Conservation (phyloP, 1,284 basidiomycete genomes). For the Trichosporon ovoides region DNA sequence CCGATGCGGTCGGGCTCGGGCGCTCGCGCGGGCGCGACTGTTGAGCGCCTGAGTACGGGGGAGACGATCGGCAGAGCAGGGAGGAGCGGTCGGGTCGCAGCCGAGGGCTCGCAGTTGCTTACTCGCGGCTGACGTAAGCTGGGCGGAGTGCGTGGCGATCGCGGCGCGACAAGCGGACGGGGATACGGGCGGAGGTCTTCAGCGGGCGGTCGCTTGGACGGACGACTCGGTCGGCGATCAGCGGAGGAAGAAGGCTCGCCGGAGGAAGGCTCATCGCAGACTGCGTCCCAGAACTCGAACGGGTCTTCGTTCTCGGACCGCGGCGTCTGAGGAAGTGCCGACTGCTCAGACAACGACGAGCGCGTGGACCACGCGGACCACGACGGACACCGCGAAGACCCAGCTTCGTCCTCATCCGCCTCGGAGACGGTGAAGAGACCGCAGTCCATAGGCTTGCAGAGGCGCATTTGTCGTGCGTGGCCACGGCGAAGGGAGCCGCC, state of each 20-base stretch:
- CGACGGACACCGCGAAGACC: neutral
- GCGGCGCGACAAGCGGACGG: neutral
- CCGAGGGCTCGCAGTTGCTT: neutral
- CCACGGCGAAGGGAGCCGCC: constrained; percentile 21
- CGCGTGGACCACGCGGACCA: neutral
- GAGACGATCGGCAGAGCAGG: constrained; percentile 5
- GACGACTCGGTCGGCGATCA: neutral
- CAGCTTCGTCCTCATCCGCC: constrained; percentile 17
- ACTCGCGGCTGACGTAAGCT: neutral
- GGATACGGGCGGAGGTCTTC: constrained; percentile 1
- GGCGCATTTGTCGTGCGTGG: constrained; percentile 27
- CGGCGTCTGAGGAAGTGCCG: constrained; percentile 6
- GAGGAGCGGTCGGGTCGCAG: neutral
- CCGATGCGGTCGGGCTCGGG: neutral
- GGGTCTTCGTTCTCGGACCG: constrained; percentile 10
- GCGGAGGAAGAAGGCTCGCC: neutral
- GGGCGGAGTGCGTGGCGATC: too few relatives aligned
- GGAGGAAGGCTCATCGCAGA: neutral
- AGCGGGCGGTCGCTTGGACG: constrained; percentile 5
- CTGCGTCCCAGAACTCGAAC: constrained; percentile 6
- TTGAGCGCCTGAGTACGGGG: neutral
- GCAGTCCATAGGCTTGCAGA: constrained; percentile 27
- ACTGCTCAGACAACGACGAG: neutral
- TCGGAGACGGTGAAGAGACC: constrained; percentile 39
- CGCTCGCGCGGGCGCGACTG: neutral